Evolutionary conservation across 208 protist genomes (phyloP).

Genomic region (Acanthamoeba healyi): DNA sequence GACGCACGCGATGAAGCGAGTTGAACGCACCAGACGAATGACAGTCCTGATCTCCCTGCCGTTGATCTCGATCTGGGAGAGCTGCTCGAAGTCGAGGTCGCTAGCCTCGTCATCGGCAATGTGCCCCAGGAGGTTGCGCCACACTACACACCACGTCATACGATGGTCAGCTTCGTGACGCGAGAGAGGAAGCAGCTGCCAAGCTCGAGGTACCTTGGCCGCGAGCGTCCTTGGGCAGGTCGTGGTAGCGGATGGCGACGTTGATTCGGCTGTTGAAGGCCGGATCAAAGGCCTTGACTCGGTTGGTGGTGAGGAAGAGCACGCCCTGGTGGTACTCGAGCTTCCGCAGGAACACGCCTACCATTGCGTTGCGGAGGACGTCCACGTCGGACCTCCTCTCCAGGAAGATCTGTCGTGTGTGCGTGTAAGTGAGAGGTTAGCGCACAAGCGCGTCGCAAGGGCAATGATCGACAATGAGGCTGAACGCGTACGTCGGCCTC

Average conservation of each 20-base stretch:
- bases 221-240: constrained; percentile 38
- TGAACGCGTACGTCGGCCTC: constrained; percentile 82
- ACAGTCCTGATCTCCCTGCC: constrained; percentile 53
- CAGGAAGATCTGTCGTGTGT: constrained; percentile 76
- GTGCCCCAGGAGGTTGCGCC: constrained; percentile 31
- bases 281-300: constrained; percentile 78
- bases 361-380: constrained; percentile 85
- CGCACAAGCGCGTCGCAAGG: background rate
- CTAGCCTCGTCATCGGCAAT: background rate
- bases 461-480: background rate
- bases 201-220: background rate
- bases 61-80: constrained; percentile 33
- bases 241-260: constrained; percentile 82
- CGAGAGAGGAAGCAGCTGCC: no score
- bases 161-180: background rate
- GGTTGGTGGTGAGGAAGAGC: constrained; percentile 87
- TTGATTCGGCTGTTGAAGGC: constrained; percentile 85
- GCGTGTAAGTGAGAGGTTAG: background rate
- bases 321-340: constrained; percentile 86
- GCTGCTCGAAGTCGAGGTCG: constrained; percentile 1
- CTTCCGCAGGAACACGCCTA: constrained; percentile 84
- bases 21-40: constrained; percentile 3
- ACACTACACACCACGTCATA: background rate
- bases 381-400: constrained; percentile 78
- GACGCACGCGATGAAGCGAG: no score